phyloP scores from a whole-genome alignment of 306 rosid species.

The Corylus avellana region DNA sequence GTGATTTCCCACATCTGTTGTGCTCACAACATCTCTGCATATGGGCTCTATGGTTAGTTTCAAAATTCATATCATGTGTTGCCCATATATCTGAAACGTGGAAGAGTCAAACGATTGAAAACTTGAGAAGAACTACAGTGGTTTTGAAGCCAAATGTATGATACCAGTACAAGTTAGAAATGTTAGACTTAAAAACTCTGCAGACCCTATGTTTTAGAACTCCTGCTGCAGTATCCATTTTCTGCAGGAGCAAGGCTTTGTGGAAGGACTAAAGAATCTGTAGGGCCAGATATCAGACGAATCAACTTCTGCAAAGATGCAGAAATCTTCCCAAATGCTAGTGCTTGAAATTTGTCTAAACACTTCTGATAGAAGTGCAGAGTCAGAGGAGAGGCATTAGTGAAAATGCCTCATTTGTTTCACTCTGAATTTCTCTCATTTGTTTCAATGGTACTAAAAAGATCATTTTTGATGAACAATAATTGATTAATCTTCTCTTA shows the following conservation, averaged over 20 bases:
- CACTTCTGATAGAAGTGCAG: neutral
- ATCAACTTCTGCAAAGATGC: slow-evolving; percentile 1
- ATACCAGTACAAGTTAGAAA: neutral
- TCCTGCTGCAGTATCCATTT: neutral
- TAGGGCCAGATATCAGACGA: slow-evolving; percentile 4
- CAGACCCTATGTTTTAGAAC: neutral
- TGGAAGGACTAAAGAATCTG: neutral
- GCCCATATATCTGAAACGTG: too few species aligned
- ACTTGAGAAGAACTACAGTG: neutral
- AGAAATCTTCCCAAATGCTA: neutral
- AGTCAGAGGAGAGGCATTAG: neutral
- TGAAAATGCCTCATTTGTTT: neutral
- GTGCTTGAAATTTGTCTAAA: neutral
- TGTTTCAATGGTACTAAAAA: neutral
- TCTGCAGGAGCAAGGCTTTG: neutral
- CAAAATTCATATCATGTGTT: neutral
- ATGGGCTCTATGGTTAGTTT: neutral
- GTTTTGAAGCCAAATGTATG: neutral
- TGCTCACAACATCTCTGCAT: neutral
- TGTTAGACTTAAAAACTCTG: neutral
- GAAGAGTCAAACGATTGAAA: too few species aligned
- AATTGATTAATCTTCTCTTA: neutral
- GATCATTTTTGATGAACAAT: neutral
- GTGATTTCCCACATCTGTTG: neutral
- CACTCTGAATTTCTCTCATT: neutral